phyloP scores from a whole-genome alignment of 2,329 filamentous ascomycete species.

The Aschersonia sp. region DNA sequence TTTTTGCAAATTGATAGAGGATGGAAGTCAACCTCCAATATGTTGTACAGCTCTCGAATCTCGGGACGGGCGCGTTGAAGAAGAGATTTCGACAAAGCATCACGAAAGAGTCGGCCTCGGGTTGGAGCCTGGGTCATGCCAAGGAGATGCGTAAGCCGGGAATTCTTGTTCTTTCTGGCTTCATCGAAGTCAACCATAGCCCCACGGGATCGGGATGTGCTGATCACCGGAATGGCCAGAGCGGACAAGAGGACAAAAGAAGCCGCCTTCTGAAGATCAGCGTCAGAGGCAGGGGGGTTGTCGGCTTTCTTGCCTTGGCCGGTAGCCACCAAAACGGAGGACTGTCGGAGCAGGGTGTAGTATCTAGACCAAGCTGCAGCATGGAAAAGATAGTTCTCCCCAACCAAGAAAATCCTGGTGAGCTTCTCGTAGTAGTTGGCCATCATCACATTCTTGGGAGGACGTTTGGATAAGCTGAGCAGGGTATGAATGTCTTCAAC shows the following conservation, averaged over 20 bases:
- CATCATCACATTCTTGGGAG: constrained; percentile 99
- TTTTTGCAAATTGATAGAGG: constrained; percentile 97
- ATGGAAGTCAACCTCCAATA: constrained; percentile 97
- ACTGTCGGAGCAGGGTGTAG: constrained; percentile 91
- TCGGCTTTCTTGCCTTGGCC: constrained; percentile 88
- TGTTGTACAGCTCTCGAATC: constrained; percentile 95
- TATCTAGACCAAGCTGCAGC: constrained; percentile 95
- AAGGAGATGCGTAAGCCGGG: constrained; percentile 84
- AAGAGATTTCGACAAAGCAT: constrained; percentile 87
- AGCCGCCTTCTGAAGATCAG: constrained; percentile 83
- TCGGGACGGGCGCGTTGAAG: constrained; percentile 85
- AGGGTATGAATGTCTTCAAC: constrained; percentile 98
- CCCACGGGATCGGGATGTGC: constrained; percentile 88
- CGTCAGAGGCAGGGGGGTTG: constrained; percentile 77
- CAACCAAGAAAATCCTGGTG: constrained; percentile 94
- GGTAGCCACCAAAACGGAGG: constrained; percentile 64
- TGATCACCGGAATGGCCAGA: constrained; percentile 97
- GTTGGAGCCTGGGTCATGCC: constrained; percentile 86
- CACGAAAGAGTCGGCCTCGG: constrained; percentile 82
- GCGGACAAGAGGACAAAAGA: constrained; percentile 93
- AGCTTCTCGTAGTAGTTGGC: constrained; percentile 99
- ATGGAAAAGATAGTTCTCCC: constrained; percentile 99
- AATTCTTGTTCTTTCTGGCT: constrained; percentile 97
- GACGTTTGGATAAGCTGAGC: constrained; percentile 92
- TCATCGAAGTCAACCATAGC: constrained; percentile 95